Evolutionary conservation across 441 rosid genomes (phyloP), one percentile per base, ranked within the genome.

Genomic region (Gossypium schwendimanii): DNA sequence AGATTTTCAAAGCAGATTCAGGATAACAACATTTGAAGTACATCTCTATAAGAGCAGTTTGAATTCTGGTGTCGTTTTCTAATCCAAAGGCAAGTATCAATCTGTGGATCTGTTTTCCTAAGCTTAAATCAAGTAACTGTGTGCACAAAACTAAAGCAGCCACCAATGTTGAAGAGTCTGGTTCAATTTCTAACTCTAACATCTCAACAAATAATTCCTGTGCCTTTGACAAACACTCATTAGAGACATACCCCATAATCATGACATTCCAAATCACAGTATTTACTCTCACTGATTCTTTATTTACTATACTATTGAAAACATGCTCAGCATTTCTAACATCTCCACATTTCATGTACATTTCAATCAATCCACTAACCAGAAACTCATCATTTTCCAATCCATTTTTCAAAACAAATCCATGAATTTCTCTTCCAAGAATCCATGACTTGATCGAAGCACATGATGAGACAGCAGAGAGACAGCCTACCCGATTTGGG

Each of bases 321-420:
- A 85, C 75, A 70, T 41, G 44, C 70, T 81, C 62, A 47, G 83
- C 79, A 64, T 45, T 79, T 76, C 71, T 76, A 17, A 84, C 21
- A 63, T 81, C 82, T 18, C 79, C 75, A 18, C 82, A 82, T 76
- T 85, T 82, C 84, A 82, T 79, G 73, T 82, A 85, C 84, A 82
- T 76, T 17, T 79, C 83, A 41, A 80, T 73, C 70, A 85, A 71
- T 9, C 71, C 82, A 28, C 79, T 75, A 28, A 75, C 76, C 78
- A 83, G 69, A 73, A 73, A 81, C 41, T 73, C 83, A 73, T 81
- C 75, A 65, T 12, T 49, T 28, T 73, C 65, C 65, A 80, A 62
- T 3, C 75, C 76, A 52, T 24, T 62, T 80, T 83, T 85, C 47
- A 76, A 57, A 44, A 73, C 67, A 77, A 70, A 80, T 23, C 80